Percentiles rank a stretch among this genome's conserved stretches.
phyloP scores from a whole-genome alignment of 257 asterid species.

The Nicotiana paniculata region DNA sequence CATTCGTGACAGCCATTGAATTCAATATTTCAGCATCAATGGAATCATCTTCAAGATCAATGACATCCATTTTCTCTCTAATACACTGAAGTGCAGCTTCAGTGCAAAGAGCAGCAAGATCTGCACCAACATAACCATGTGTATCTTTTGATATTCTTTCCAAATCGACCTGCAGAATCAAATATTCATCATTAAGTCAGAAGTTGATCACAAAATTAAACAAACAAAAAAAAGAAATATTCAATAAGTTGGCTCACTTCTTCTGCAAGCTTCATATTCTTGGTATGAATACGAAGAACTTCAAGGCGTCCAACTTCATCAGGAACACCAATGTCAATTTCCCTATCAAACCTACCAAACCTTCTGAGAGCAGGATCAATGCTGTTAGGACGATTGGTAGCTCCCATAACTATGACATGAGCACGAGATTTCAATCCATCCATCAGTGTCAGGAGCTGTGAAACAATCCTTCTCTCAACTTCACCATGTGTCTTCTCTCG shows the following conservation, averaged over 20 bases:
- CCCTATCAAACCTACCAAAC: constrained; percentile 63
- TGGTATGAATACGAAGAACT: constrained; percentile 58
- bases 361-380: constrained; percentile 58
- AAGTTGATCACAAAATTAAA: background rate
- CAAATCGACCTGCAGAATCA: constrained; percentile 40
- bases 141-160: constrained; percentile 47
- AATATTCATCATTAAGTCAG: background rate
- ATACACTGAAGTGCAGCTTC: constrained; percentile 66
- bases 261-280: constrained; percentile 56
- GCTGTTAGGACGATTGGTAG: constrained; percentile 56
- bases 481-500: constrained; percentile 59
- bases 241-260: constrained; percentile 27
- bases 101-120: constrained; percentile 58
- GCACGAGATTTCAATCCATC: constrained; percentile 53
- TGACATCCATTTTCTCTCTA: constrained; percentile 59
- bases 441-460: constrained; percentile 52
- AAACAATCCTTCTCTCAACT: constrained; percentile 58
- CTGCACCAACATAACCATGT: constrained; percentile 57
- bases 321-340: constrained; percentile 60
- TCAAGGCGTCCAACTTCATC: constrained; percentile 62
- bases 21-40: constrained; percentile 56
- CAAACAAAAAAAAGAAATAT: background rate
- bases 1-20: constrained; percentile 56
- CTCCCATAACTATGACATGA: constrained; percentile 56
- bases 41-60: constrained; percentile 51